Conservation (phyloP, 2,329 filamentous ascomycete genomes). For the Fusarium proliferatum region DNA sequence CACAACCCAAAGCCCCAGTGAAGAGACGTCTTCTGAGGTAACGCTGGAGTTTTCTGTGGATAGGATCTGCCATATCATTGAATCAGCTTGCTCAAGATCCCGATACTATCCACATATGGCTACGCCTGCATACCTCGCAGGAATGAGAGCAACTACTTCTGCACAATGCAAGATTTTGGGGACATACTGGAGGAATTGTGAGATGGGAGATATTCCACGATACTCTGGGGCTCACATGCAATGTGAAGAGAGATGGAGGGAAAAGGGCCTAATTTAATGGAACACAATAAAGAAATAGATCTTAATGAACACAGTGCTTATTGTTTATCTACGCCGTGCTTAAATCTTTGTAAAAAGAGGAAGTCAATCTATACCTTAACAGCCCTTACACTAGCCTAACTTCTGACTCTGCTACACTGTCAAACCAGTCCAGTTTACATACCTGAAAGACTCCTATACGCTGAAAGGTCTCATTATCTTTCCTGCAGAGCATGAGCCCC, state of each 20-base stretch:
- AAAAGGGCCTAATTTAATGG: conserved; percentile 31
- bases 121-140: conserved; percentile 51
- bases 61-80: conserved; percentile 50
- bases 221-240: conserved; percentile 46
- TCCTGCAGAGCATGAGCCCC: not conserved
- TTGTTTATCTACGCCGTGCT: no score
- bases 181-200: conserved; percentile 53
- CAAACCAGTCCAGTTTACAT: conserved; percentile 2
- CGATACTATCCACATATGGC: conserved; percentile 55
- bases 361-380: no score
- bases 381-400: not conserved
- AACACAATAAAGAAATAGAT: not conserved
- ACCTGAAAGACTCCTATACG: conserved; percentile 1
- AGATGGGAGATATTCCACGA: conserved; percentile 50
- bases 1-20: not conserved
- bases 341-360: no score
- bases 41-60: conserved; percentile 49
- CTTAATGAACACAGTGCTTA: no score
- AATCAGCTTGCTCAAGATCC: conserved; percentile 47
- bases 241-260: conserved; percentile 51
- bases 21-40: not conserved
- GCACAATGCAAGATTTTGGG: conserved; percentile 51
- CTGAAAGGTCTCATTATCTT: not conserved
- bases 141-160: conserved; percentile 48
- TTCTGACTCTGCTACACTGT: not conserved